Evolutionary conservation across 2,329 filamentous ascomycete genomes (phyloP).

Genomic region (Ceratocystis diversiconidia): DNA sequence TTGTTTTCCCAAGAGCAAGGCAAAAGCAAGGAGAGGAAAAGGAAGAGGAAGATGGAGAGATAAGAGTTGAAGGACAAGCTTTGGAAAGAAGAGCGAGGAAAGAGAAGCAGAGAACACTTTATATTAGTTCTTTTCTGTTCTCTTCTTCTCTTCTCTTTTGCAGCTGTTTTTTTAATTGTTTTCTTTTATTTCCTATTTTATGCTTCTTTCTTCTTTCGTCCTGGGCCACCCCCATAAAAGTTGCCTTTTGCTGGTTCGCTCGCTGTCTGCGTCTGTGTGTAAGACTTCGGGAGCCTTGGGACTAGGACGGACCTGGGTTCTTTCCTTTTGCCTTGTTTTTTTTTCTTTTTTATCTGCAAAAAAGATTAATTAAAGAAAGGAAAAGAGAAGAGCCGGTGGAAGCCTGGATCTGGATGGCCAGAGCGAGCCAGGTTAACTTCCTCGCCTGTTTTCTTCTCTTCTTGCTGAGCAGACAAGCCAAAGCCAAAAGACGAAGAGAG

Average conservation of each 20-base stretch:
- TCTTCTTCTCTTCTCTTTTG: not conserved
- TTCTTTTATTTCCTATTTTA: not conserved
- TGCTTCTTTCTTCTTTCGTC: not conserved
- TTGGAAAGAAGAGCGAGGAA: not conserved
- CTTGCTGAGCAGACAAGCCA: not conserved
- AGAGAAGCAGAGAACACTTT: slow-evolving; percentile 1
- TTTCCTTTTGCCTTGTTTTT: slow-evolving; percentile 1
- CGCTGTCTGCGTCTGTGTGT: slow-evolving; percentile 8
- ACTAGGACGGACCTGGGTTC: slow-evolving; percentile 3
- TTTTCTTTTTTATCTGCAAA: not conserved
- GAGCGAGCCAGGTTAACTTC: not conserved
- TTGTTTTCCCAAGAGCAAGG: not conserved
- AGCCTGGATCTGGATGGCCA: not conserved
- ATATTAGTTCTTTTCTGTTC: not conserved
- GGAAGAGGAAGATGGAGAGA: not conserved
- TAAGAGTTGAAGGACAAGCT: not conserved
- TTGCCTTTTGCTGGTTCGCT: not conserved
- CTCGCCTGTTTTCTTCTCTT: not conserved
- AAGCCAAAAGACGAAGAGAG: not conserved
- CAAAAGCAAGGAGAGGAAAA: not conserved
- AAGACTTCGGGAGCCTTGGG: slow-evolving; percentile 8
- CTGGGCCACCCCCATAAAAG: not conserved
- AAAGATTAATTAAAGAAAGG: not conserved
- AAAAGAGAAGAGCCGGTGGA: not conserved
- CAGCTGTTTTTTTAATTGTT: not conserved